Conservation (phyloP, 2,329 filamentous ascomycete genomes). For the Colletotrichum eremochloae region DNA sequence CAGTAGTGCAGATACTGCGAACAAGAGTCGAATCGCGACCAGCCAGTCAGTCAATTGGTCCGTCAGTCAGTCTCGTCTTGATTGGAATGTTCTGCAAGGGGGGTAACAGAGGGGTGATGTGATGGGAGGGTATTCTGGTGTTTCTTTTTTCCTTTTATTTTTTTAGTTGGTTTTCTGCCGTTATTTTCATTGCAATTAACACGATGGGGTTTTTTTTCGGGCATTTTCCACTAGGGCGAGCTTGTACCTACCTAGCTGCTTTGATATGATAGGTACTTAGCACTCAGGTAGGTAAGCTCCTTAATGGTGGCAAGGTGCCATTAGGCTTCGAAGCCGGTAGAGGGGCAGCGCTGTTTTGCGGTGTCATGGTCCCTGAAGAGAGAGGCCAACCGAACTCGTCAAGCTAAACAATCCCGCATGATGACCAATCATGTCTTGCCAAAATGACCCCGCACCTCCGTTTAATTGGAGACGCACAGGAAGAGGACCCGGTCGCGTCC, state of each 20-base stretch:
- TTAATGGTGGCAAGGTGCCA: neutral
- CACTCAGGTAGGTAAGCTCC: too few relatives aligned
- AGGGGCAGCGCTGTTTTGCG: conserved; percentile 25
- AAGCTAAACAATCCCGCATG: fast-evolving
- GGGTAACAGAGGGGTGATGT: too few relatives aligned
- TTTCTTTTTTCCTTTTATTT: conserved; percentile 6
- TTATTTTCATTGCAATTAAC: neutral
- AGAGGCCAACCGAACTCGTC: neutral
- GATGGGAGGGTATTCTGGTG: neutral
- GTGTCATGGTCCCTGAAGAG: conserved; percentile 13
- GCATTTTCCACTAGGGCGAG: neutral
- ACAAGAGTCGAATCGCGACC: too few relatives aligned
- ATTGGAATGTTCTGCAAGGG: neutral
- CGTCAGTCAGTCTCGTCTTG: neutral
- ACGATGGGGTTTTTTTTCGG: neutral
- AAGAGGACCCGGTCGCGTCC: conserved; percentile 30
- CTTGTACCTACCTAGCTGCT: conserved; percentile 1
- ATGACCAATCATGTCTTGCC: conserved; percentile 9
- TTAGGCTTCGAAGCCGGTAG: conserved; percentile 6
- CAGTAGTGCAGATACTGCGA: too few relatives aligned
- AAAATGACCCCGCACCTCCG: conserved; percentile 19
- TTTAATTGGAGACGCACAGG: conserved; percentile 5
- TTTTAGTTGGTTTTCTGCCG: conserved; percentile 6
- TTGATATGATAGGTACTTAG: neutral
- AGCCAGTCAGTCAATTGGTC: too few relatives aligned